Base-by-base conservation (phyloP, 106 monocot genomes). In the Gastrodia elata region DNA sequence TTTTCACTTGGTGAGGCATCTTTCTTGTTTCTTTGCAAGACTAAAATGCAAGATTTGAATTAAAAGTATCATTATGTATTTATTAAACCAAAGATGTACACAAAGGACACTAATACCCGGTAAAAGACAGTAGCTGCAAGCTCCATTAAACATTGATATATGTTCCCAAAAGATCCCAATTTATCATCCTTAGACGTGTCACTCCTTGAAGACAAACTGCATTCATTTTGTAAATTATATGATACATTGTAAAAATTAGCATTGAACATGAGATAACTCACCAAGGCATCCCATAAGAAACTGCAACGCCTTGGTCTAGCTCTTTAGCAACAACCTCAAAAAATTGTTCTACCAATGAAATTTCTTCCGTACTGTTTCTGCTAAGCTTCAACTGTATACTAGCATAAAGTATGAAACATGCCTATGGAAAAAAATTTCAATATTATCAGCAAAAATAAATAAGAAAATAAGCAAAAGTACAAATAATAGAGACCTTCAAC, bases 321-420 rank as follows among this genome's bases (percentile, higher is more conserved):
- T 97, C 92, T 71, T 90, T 92, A 34, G 76, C 68, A 65, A 97
- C 77, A 37, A 97, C 79, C 74, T 92, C 86, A 58, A 90, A 56
- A 71, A 97, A 75, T 73, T 88, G 80, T 68, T 86, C 88, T 26
- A 85, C 39, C 40, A 92, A 38, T 40, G 39, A 64, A 39, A 73
- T 73, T 71, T 73, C 85, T 67, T 84, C 86, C 38, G 73, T 44
- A n/a, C n/a, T 59, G 74, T 55, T 74, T 80, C 82, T 84, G 36
- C 36, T 78, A 57, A 90, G 81, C 72, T 83, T 88, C 73, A 90
- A 58, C 71, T 85, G 85, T 36, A 86, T 14, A 77, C 80, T 90
- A 13, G 84, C 84, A 64, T 90, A 97, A 74, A 82, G 36, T 75
- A 97, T 84, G 59, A 97, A 84, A 35, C 77, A 73, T 65, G 24